These are phyloP conservation scores for Fraxinus velutina DNA, from an alignment of 305 asterid species.

Conservation along the genomic window DNA sequence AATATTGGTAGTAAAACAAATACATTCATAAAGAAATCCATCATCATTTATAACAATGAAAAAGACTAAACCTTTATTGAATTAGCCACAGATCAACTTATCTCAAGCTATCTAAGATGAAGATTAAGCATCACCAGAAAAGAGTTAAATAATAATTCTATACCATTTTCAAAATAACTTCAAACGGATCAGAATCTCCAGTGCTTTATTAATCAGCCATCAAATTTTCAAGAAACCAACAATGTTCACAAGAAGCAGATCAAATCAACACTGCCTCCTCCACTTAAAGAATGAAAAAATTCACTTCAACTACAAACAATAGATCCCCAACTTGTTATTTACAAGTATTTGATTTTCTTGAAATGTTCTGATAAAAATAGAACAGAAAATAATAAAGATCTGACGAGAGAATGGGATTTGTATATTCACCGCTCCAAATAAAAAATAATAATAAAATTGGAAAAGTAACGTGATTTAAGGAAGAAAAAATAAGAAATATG, in stretches of 20 bases:
- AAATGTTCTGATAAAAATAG: conserved; percentile 2
- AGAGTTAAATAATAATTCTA: background rate
- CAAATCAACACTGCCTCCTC: conserved; percentile 30
- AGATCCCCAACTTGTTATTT: conserved; percentile 28
- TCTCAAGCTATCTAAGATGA: background rate
- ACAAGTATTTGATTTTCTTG: conserved; percentile 27
- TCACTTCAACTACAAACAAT: conserved; percentile 32
- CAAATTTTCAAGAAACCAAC: conserved; percentile 22
- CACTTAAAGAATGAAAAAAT: conserved; percentile 21
- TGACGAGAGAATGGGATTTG: conserved; percentile 31
- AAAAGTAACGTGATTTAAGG: conserved; percentile 9
- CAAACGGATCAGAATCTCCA: conserved; percentile 56
- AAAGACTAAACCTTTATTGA: conserved; percentile 5
- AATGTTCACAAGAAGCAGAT: conserved; percentile 29
- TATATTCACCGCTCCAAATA: conserved; percentile 27
- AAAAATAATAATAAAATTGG: conserved; percentile 21
- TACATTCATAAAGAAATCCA: background rate
- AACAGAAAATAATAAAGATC: conserved; percentile 27
- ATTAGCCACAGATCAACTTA: conserved; percentile 22
- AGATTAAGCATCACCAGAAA: conserved; percentile 1
- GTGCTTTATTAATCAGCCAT: conserved; percentile 32
- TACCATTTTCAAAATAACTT: conserved; percentile 56
- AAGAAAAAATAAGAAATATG: background rate
- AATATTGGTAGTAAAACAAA: background rate
- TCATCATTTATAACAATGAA: background rate